Conservation (phyloP, 495 filamentous ascomycete species). For the Penicillium crystallinum region DNA sequence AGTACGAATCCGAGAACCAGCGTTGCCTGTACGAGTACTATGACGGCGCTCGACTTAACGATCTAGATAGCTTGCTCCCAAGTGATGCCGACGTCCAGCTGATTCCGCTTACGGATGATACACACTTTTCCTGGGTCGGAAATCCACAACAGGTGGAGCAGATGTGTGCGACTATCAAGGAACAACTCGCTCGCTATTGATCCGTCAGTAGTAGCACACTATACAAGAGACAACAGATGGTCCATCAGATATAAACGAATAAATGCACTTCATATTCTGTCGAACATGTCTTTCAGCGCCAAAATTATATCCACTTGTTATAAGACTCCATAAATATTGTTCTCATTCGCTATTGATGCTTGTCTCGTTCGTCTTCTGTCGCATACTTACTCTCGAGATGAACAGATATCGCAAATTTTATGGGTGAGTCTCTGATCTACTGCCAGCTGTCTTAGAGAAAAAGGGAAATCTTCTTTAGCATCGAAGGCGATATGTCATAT, state of each 20-base stretch:
- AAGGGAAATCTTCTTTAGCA: too few species aligned
- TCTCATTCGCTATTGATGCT: neutral
- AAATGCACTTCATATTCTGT: neutral
- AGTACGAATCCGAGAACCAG: neutral
- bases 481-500: too few species aligned
- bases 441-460: too few species aligned
- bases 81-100: neutral
- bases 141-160: neutral
- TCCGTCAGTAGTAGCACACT: neutral
- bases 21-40: neutral
- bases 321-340: neutral
- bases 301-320: neutral
- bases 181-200: neutral
- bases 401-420: too few species aligned
- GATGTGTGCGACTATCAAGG: neutral
- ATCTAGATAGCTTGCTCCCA: neutral
- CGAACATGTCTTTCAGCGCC: neutral
- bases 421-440: too few species aligned
- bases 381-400: too few species aligned
- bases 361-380: too few species aligned
- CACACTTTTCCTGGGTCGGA: neutral
- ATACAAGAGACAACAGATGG: neutral
- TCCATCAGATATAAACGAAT: neutral
- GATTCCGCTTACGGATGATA: neutral
- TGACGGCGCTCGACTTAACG: neutral